Percentiles rank a stretch among this genome's conserved stretches.
phyloP scores from a whole-genome alignment of 371 early-diverging fungal genomes.

The Umbelopsis sp. region DNA sequence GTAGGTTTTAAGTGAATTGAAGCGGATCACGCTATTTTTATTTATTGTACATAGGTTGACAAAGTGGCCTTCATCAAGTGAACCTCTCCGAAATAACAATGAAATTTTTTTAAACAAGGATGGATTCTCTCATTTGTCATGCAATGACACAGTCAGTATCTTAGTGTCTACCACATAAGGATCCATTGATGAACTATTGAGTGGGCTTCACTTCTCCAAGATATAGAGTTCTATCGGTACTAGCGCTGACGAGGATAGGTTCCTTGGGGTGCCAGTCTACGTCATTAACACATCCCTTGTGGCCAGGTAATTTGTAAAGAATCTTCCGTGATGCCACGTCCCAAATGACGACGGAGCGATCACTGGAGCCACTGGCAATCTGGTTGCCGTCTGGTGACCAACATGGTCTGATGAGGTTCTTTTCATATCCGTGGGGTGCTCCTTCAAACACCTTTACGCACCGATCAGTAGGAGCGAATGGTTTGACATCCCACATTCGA shows the following conservation, averaged over 20 bases:
- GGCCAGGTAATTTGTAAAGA: slow-evolving; percentile 95
- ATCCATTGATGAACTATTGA: background rate
- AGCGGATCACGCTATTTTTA: background rate
- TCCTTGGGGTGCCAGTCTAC: slow-evolving; percentile 95
- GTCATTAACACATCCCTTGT: slow-evolving; percentile 95
- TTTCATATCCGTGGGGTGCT: slow-evolving; percentile 94
- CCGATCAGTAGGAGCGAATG: slow-evolving; percentile 77
- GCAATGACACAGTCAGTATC: background rate
- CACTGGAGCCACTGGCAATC: slow-evolving; percentile 91
- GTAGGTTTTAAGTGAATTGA: background rate
- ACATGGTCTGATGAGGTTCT: slow-evolving; percentile 87
- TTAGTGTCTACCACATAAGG: background rate
- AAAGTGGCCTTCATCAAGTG: slow-evolving; percentile 1
- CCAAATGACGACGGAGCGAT: slow-evolving; percentile 96
- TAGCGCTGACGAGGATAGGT: slow-evolving; percentile 84
- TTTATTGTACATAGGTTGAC: slow-evolving; percentile 2
- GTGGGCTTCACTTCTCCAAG: slow-evolving; percentile 80
- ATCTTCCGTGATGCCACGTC: slow-evolving; percentile 83
- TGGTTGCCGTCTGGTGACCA: slow-evolving; percentile 91
- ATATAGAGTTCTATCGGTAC: slow-evolving; percentile 87
- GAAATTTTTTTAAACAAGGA: background rate
- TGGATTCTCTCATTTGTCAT: background rate
- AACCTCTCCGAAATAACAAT: background rate
- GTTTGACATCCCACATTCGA: slow-evolving; percentile 94
- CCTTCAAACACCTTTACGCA: slow-evolving; percentile 76